A percentile compares a stretch with the other conserved stretches of the same genome.
Evolutionary conservation across 495 filamentous ascomycete species (phyloP).

Genomic region (Aspergillus ellipticus): DNA sequence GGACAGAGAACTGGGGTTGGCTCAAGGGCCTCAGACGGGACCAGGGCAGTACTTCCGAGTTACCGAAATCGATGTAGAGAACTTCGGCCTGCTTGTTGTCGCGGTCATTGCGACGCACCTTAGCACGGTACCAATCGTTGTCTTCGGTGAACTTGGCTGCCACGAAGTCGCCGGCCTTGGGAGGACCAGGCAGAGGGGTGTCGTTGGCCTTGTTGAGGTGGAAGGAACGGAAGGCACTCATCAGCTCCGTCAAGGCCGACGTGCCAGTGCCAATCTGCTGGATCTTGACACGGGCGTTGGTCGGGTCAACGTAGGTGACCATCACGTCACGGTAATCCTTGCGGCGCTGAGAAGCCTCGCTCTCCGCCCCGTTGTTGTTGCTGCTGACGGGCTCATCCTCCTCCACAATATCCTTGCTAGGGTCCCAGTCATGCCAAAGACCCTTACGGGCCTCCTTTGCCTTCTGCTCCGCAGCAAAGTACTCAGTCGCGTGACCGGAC

Average conservation of each 20-base stretch:
- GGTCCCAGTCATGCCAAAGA: conserved; percentile 92
- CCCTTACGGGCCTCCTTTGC: conserved; percentile 86
- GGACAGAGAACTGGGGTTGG: conserved; percentile 69
- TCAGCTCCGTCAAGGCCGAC: conserved; percentile 74
- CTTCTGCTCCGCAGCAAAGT: conserved; percentile 78
- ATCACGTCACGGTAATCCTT: conserved; percentile 91
- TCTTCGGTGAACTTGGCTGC: conserved; percentile 86
- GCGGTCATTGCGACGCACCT: conserved; percentile 87
- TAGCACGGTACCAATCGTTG: conserved; percentile 89
- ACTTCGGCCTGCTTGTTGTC: conserved; percentile 83
- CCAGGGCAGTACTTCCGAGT: conserved; percentile 85
- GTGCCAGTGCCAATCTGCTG: conserved; percentile 84
- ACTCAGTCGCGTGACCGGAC: conserved; percentile 81
- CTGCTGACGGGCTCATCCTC: conserved; percentile 42
- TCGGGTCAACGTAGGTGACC: conserved; percentile 79
- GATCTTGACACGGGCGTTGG: conserved; percentile 72
- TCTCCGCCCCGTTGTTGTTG: conserved; percentile 46
- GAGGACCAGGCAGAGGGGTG: conserved; percentile 64
- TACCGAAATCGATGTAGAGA: conserved; percentile 94
- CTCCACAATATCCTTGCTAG: conserved; percentile 66
- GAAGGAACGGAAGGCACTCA: conserved; percentile 83
- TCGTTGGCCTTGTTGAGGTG: conserved; percentile 74
- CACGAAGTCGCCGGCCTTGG: conserved; percentile 88
- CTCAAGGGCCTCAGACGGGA: conserved; percentile 71
- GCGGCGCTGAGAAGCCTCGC: conserved; percentile 50